Evolutionary conservation across 352 stramenopile genomes (phyloP).

Genomic region (Labyrinthula sp.): DNA sequence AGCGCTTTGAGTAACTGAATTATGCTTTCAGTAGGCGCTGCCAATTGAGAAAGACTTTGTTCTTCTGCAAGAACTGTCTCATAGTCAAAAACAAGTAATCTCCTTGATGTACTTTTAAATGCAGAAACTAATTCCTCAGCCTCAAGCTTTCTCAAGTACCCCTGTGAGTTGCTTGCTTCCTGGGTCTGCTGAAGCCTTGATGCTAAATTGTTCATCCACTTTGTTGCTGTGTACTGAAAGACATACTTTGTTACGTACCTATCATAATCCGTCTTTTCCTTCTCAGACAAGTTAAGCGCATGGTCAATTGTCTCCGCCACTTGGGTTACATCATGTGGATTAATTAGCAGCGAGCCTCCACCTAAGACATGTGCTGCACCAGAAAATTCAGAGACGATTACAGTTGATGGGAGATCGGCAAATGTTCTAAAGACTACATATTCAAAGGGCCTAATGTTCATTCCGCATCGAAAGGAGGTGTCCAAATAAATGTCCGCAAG

Average conservation of each 20-base stretch:
- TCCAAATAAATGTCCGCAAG: slow-evolving; percentile 53
- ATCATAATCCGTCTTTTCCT: slow-evolving; percentile 46
- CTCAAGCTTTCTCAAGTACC: slow-evolving; percentile 81
- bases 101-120: slow-evolving; percentile 55
- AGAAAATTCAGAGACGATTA: slow-evolving; percentile 85
- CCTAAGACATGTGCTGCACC: slow-evolving; percentile 80
- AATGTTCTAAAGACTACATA: slow-evolving; percentile 52
- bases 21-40: too few species aligned
- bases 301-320: slow-evolving; percentile 49
- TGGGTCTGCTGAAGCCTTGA: slow-evolving; percentile 41
- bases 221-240: too few species aligned
- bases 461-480: slow-evolving; percentile 55
- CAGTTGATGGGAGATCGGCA: slow-evolving; percentile 34
- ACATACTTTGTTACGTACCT: slow-evolving; percentile 53
- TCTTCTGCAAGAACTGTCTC: slow-evolving; percentile 74
- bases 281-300: slow-evolving; percentile 46
- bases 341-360: slow-evolving; percentile 79
- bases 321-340: slow-evolving; percentile 83
- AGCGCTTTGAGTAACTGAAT: too few species aligned
- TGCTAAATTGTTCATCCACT: slow-evolving; percentile 18
- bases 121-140: slow-evolving; percentile 59
- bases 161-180: slow-evolving; percentile 74
- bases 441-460: slow-evolving; percentile 63
- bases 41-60: slow-evolving; percentile 34
- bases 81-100: slow-evolving; percentile 90